Conservation (phyloP, 352 stramenopile species). For the Globisporangium alternatum region DNA sequence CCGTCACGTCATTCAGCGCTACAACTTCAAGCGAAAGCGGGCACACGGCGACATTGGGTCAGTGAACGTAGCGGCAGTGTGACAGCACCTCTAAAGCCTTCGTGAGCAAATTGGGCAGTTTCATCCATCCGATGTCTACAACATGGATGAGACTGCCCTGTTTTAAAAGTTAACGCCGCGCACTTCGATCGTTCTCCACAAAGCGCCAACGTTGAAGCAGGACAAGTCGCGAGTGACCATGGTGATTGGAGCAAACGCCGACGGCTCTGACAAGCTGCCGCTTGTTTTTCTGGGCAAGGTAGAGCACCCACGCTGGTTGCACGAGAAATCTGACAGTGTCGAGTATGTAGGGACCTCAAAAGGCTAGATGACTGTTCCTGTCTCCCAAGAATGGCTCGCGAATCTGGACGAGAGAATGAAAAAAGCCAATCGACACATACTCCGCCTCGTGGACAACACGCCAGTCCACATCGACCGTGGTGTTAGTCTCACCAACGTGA, state of each 20-base stretch:
- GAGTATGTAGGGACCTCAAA: background rate
- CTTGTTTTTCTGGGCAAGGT: conserved; percentile 3
- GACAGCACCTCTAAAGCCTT: background rate
- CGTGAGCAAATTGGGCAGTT: background rate
- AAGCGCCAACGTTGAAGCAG: background rate
- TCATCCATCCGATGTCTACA: background rate
- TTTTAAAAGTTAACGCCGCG: background rate
- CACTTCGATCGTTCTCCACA: background rate
- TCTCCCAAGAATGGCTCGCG: background rate
- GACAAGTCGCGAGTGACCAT: background rate
- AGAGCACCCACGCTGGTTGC: background rate
- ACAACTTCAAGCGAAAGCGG: background rate
- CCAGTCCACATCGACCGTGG: background rate
- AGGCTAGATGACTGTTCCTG: background rate
- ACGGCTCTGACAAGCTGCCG: background rate
- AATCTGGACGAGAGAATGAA: background rate
- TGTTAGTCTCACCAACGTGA: background rate
- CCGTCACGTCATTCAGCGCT: background rate
- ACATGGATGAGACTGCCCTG: background rate
- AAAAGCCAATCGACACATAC: background rate
- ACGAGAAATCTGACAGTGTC: background rate
- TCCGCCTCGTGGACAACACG: background rate
- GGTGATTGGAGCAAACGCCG: background rate
- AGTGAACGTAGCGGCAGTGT: background rate
- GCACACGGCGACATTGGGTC: background rate